Base-by-base conservation (phyloP, 345 rosid species). In the Hirschfeldia incana region DNA sequence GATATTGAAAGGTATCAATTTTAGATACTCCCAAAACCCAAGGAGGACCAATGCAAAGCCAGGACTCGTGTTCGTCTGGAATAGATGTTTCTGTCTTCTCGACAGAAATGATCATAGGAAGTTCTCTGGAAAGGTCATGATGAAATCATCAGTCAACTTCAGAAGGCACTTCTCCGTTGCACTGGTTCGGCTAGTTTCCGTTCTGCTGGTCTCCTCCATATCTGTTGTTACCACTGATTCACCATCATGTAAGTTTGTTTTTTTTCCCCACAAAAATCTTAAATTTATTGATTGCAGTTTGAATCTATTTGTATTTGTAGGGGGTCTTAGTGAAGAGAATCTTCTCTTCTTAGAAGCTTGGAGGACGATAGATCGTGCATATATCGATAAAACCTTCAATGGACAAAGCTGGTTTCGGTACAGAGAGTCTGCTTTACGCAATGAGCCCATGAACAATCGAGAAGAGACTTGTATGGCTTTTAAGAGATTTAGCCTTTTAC, bases 321-420 rank as follows among this genome's bases (percentile, higher is more conserved):
- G 89, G 92, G 97, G 94, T 21, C 88, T 92, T 34, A 89, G 76
- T 46, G 95, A 94, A 72, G 97, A 91, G 81, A 94, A 91, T 84
- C 89, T 91, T 67, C 88, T 94, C 58, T 94, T 94, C 81, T 67
- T 94, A 17, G 98, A 94, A 80, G 98, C 98, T 69, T 94, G 98
- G 97, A 91, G 98, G 72, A 90, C 95, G 9, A 91, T 94, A 80
- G 98, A 92, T 77, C 97, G 96, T 36, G 97, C 98, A 0, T 94
- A 89, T 75, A 77, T 92, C 12, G 98, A 94, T 78, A 94, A 94
- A 77, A 88, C 87, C 57, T 94, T 94, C 76, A 94, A 94, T 75
- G 98, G 97, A 6, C 98, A 94, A 80, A 91, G 95, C 83, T 92
- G 98, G 98, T 94, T 94, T 84, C 92, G 93, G 61, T 94, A 94